Evolutionary conservation across 169 alveolate genomes (phyloP).

Genomic region (Cryptosporidium andersoni): DNA sequence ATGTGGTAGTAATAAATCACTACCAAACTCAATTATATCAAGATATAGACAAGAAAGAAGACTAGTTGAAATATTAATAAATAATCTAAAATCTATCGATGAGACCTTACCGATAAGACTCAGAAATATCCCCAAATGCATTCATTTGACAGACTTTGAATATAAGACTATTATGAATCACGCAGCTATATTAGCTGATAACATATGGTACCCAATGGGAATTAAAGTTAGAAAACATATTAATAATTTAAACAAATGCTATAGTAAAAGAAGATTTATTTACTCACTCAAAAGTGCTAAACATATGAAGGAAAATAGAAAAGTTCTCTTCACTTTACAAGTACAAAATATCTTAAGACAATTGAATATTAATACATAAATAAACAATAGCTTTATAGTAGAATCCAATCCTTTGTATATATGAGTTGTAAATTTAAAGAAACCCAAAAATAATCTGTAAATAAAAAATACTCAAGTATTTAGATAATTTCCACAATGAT

Average conservation of each 20-base stretch:
- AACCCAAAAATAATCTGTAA: too few species aligned
- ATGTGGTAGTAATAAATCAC: not conserved
- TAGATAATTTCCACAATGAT: too few species aligned
- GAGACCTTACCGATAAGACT: constrained; percentile 22
- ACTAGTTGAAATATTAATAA: not conserved
- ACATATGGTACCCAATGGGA: constrained; percentile 40
- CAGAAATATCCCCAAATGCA: constrained; percentile 26
- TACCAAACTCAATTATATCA: not conserved
- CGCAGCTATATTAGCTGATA: not conserved
- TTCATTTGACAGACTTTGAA: constrained; percentile 6
- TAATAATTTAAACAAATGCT: not conserved
- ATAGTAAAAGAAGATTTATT: too few species aligned
- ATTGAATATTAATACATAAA: too few species aligned
- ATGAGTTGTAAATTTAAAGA: too few species aligned
- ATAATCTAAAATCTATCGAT: constrained; percentile 7
- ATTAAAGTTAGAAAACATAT: not conserved
- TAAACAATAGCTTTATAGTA: too few species aligned
- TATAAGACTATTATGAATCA: constrained; percentile 3
- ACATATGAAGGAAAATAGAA: too few species aligned
- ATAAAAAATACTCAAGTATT: too few species aligned
- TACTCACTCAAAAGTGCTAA: too few species aligned
- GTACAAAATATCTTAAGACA: too few species aligned
- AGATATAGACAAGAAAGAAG: not conserved
- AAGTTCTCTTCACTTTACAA: too few species aligned
- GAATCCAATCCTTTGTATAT: too few species aligned